Percentiles rank a stretch among this genome's conserved stretches.
Evolutionary conservation across 2,329 filamentous ascomycete species (phyloP).

Genomic region (Magnaporthiopsis poae): DNA sequence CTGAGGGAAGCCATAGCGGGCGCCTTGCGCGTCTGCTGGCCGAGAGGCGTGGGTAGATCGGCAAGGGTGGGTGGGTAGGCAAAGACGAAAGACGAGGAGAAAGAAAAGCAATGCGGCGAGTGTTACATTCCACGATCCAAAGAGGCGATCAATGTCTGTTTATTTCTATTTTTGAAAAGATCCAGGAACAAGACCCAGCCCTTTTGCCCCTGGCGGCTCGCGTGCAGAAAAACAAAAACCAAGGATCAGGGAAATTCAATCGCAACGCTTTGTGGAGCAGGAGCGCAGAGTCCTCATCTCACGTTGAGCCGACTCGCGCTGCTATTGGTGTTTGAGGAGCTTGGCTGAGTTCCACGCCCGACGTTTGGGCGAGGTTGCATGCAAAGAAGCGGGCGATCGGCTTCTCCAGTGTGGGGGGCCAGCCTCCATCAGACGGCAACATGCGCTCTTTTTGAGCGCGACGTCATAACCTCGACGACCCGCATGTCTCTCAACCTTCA

Average conservation of each 20-base stretch:
- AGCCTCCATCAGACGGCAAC: background rate
- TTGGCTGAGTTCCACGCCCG: background rate
- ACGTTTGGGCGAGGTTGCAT: background rate
- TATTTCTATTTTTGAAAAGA: background rate
- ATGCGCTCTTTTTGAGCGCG: background rate
- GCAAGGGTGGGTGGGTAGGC: background rate
- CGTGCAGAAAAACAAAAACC: background rate
- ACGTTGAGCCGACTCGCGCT: background rate
- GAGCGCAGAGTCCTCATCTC: background rate
- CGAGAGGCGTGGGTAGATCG: background rate
- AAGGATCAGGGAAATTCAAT: background rate
- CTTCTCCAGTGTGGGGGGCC: background rate
- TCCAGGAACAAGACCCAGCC: background rate
- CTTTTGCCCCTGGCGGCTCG: background rate
- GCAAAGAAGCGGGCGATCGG: background rate
- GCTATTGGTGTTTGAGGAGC: background rate
- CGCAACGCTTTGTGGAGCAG: background rate
- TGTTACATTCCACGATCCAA: background rate
- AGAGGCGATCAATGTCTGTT: background rate
- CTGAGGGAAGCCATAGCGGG: background rate
- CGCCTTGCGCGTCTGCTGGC: background rate
- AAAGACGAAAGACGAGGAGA: background rate
- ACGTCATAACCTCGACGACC: background rate
- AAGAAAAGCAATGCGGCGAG: background rate
- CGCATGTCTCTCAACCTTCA: background rate